Evolutionary conservation across 129 eudicot species (phyloP).

Genomic region (Logfia minima): DNA sequence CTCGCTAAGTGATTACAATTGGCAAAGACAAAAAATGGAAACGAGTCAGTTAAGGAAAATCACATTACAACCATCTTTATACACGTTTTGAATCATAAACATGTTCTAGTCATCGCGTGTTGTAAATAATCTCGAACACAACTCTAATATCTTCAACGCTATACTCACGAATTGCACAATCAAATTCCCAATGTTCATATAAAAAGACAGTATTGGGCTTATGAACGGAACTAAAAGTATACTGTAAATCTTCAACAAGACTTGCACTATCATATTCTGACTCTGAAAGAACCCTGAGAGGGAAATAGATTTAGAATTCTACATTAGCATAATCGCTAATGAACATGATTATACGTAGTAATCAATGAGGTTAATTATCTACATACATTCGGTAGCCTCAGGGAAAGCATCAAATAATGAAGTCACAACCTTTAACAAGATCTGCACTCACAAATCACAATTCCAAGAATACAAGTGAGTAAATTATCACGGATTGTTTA

Average conservation of each 20-base stretch:
- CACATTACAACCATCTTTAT: background rate
- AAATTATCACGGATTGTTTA: background rate
- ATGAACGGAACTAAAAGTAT: conserved; percentile 50
- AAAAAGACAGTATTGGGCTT: conserved; percentile 59
- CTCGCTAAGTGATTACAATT: too few species aligned
- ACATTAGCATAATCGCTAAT: conserved; percentile 9
- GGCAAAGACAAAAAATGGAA: too few species aligned
- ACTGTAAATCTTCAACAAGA: conserved; percentile 45
- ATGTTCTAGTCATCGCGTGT: conserved; percentile 14
- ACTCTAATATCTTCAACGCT: conserved; percentile 28
- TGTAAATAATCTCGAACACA: conserved; percentile 32
- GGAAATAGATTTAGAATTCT: background rate
- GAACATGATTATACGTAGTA: too few species aligned
- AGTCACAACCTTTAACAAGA: conserved; percentile 52
- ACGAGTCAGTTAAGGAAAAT: background rate
- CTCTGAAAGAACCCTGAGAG: conserved; percentile 60
- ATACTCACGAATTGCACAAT: conserved; percentile 35
- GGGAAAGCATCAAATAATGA: conserved; percentile 86
- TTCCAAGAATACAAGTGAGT: background rate
- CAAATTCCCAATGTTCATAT: conserved; percentile 56
- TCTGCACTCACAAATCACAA: conserved; percentile 35
- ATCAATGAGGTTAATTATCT: background rate
- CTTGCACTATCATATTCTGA: conserved; percentile 51
- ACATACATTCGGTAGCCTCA: conserved; percentile 67
- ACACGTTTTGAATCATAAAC: background rate